phyloP scores from a whole-genome alignment of 1,284 basidiomycete genomes.

The Mycosarcoma mackinlayi region DNA sequence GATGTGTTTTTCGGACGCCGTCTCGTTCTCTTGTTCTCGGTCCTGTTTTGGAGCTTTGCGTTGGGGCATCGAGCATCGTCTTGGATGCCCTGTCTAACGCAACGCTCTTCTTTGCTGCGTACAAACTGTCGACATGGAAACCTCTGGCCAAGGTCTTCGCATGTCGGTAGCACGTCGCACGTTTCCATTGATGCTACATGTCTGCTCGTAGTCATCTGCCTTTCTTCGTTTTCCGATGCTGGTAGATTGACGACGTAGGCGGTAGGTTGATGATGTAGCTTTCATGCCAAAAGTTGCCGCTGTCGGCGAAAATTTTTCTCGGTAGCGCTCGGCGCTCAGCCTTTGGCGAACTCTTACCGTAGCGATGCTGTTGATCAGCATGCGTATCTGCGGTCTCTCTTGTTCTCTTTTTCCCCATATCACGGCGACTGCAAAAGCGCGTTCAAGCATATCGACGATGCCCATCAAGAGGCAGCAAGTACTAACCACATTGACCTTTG shows the following conservation, averaged over 20 bases:
- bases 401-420: conserved; percentile 2
- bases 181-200: conserved; percentile 5
- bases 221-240: not conserved
- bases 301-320: too few species aligned
- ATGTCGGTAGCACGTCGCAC: conserved; percentile 67
- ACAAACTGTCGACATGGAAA: conserved; percentile 18
- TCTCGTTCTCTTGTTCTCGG: conserved; percentile 18
- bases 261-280: conserved; percentile 7
- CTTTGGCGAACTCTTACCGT: too few species aligned
- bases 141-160: conserved; percentile 57
- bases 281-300: too few species aligned
- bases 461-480: conserved; percentile 35
- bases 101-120: conserved; percentile 13
- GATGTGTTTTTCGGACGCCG: conserved; percentile 46
- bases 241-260: not conserved
- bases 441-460: conserved; percentile 10
- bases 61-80: conserved; percentile 5
- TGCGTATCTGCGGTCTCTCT: not conserved
- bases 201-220: not conserved
- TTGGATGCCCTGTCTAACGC: not conserved
- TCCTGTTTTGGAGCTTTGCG: conserved; percentile 53
- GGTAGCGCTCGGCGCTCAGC: not conserved
- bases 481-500: conserved; percentile 33
- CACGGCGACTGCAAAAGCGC: conserved; percentile 11
- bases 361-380: too few species aligned